Evolutionary conservation across 2,329 filamentous ascomycete species (phyloP), one percentile per base, ranked within the genome.

Genomic region (Colletotrichum sidae): DNA sequence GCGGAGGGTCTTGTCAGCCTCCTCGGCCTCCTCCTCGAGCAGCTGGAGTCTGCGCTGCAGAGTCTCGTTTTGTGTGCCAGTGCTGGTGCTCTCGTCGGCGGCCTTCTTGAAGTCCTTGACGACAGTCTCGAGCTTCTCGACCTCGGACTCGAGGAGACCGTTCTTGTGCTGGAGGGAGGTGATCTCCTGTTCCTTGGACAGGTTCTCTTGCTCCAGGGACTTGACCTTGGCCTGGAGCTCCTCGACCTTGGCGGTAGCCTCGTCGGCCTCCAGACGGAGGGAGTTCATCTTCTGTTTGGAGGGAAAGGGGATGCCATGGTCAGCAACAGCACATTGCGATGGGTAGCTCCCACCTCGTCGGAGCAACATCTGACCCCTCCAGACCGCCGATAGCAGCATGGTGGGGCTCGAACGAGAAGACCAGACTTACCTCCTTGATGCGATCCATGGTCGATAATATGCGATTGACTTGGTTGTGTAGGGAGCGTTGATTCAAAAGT

Each of bases 151-250:
- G 67, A 98, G 91, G 68, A 97, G 86, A 75, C 90, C 89, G 84
- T 97, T 97, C 86, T 95, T 96, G 90, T 98, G 95, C 78, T 91
- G 89, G 75, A 98, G 89, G 58, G 96, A 98, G 71, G 92, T 96
- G 81, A 98, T 97, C 80, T 98, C 95, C 83, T 98, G 94, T 85
- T 98, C 96, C 86, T 98, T 98, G 78, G 91, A 86, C 69, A 97
- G 87, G 80, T 94, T 97, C 84, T 98, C 95, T 81, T 97, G 92
- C 84, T 99, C 94, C 70, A 98, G 88, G 59, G 83, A 80, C 87
- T 97, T 98, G 83, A 97, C 87, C 83, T 93, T 94, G 74, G 81
- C 71, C 83, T 96, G 90, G 72, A 97, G 88, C 83, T 98, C 95
- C 78, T 97, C 93, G 70, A 91, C 90, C 84, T 95, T 92, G 78